phyloP scores from a whole-genome alignment of 202 grass and related monocot species.

The Panicum virgatum region DNA sequence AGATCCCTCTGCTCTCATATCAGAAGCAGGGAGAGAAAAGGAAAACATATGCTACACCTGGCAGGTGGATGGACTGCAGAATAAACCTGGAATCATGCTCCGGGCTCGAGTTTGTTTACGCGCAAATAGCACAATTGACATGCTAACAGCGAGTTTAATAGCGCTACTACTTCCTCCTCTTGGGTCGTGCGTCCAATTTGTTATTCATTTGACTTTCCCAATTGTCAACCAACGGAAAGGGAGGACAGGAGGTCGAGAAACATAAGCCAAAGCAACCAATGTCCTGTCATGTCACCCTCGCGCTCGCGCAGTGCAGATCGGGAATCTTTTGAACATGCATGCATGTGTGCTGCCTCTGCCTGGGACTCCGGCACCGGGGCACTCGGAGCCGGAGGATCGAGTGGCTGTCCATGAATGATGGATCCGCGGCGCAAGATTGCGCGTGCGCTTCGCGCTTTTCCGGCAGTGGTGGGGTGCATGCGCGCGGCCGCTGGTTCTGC shows the following conservation, averaged over 20 bases:
- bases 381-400: background rate
- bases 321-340: background rate
- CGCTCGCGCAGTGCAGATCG: background rate
- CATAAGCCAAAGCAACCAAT: background rate
- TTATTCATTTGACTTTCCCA: constrained; percentile 3
- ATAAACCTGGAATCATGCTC: constrained; percentile 38
- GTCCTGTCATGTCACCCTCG: background rate
- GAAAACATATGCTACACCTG: background rate
- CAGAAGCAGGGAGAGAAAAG: background rate
- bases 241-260: background rate
- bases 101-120: background rate
- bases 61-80: background rate
- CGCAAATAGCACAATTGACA: background rate
- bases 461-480: no score
- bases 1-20: no score
- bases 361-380: background rate
- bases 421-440: background rate
- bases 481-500: background rate
- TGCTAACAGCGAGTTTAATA: background rate
- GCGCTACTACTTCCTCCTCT: background rate
- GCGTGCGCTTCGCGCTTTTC: background rate
- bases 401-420: background rate
- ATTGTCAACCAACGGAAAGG: constrained; percentile 18
- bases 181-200: background rate
- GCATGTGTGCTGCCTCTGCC: background rate